Evolutionary conservation across 441 rosid genomes (phyloP).

Genomic region (Dalechampia spathulata): DNA sequence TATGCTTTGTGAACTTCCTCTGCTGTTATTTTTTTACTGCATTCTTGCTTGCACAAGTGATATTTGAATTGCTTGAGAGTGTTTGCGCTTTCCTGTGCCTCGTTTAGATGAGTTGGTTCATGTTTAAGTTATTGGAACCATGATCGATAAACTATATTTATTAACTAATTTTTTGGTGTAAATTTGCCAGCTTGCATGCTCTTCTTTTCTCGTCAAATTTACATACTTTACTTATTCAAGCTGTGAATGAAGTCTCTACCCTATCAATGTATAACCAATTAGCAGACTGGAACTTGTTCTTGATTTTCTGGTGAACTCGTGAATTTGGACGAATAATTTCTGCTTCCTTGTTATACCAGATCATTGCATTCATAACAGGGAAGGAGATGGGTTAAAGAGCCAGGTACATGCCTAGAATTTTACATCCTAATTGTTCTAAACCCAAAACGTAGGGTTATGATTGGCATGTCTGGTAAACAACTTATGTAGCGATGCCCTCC

Average conservation of each 20-base stretch:
- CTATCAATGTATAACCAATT: too few species aligned
- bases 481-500: too few species aligned
- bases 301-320: background rate
- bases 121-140: background rate
- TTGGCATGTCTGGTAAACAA: too few species aligned
- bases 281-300: background rate
- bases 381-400: too few species aligned
- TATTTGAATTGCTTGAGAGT: background rate
- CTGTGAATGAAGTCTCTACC: background rate
- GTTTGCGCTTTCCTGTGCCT: slow-evolving; percentile 4
- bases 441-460: too few species aligned
- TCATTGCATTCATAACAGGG: too few species aligned
- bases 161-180: slow-evolving; percentile 3
- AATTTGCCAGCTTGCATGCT: background rate
- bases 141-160: slow-evolving; percentile 7
- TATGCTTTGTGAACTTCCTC: slow-evolving; percentile 4
- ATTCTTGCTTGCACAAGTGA: slow-evolving; percentile 12
- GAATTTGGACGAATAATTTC: too few species aligned
- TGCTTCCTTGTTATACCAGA: too few species aligned
- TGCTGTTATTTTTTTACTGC: slow-evolving; percentile 2
- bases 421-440: background rate
- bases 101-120: slow-evolving; percentile 10
- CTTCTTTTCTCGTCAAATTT: background rate
- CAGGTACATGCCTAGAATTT: background rate
- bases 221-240: background rate